Conservation (phyloP, 106 monocot genomes). For the Acorus calamus region DNA sequence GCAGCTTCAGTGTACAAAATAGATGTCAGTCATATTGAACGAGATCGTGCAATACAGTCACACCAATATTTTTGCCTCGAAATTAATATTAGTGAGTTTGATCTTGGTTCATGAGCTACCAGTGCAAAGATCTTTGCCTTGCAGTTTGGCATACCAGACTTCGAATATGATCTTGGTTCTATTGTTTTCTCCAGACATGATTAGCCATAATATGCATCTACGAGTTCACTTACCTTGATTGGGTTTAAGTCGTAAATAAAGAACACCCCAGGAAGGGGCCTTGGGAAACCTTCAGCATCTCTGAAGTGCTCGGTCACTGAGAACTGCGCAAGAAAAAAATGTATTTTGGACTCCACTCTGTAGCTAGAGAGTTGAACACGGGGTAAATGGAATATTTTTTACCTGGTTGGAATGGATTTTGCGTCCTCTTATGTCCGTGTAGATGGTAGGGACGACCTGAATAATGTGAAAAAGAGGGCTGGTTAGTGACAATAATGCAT, state of each 20-base stretch:
- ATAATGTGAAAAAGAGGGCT: background rate
- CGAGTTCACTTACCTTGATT: conserved; percentile 54
- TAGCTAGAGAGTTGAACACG: background rate
- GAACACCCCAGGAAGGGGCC: conserved; percentile 58
- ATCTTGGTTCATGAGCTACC: too few relatives aligned
- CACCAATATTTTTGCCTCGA: too few relatives aligned
- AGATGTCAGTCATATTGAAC: too few relatives aligned
- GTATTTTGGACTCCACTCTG: background rate
- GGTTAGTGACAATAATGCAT: background rate
- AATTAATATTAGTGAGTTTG: too few relatives aligned
- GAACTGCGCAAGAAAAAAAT: conserved; percentile 47
- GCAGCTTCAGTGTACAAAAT: too few relatives aligned
- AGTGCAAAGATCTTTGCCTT: too few relatives aligned
- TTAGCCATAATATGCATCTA: too few relatives aligned
- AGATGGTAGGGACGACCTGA: conserved; percentile 95
- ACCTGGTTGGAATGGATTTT: conserved; percentile 94
- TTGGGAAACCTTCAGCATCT: conserved; percentile 48
- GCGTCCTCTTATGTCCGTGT: conserved; percentile 67
- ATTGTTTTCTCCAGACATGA: too few relatives aligned
- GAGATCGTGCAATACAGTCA: too few relatives aligned
- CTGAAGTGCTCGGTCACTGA: conserved; percentile 96
- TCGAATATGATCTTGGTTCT: too few relatives aligned
- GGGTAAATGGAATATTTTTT: background rate
- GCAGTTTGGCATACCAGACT: too few relatives aligned
- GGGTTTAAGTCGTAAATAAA: conserved; percentile 96